phyloP scores from a whole-genome alignment of 2,329 filamentous ascomycete genomes.

The Ophiocordyceps sinensis region DNA sequence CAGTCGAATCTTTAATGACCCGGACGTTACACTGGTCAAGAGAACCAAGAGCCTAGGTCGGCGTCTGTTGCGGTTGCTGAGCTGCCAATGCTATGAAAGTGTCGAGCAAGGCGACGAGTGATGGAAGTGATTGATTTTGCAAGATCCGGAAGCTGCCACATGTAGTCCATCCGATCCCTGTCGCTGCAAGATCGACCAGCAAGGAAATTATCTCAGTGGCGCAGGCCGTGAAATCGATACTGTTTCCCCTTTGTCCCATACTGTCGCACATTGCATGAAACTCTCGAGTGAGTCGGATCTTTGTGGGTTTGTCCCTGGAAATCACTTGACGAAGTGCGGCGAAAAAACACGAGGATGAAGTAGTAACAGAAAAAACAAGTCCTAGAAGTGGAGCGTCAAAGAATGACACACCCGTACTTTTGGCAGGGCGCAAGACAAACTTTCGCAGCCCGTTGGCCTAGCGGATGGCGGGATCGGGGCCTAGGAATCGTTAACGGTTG shows the following conservation, averaged over 20 bases:
- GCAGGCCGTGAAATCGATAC: conserved; percentile 20
- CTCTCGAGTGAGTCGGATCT: conserved; percentile 20
- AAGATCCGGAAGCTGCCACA: conserved; percentile 25
- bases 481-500: conserved; percentile 15
- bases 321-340: conserved; percentile 13
- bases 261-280: conserved; percentile 22
- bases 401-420: conserved; percentile 1
- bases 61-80: conserved; percentile 18
- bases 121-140: conserved; percentile 24
- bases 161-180: conserved; percentile 21
- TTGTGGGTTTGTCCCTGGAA: conserved; percentile 14
- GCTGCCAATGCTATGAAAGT: conserved; percentile 22
- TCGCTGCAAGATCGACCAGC: conserved; percentile 22
- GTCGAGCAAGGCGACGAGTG: conserved; percentile 22
- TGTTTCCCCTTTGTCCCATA: conserved; percentile 18
- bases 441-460: conserved; percentile 4
- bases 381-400: conserved; percentile 10
- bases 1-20: conserved; percentile 18
- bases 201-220: conserved; percentile 16
- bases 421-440: conserved; percentile 3
- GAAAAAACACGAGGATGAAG: conserved; percentile 9
- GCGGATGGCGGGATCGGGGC: conserved; percentile 14
- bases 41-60: conserved; percentile 16
- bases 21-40: conserved; percentile 17
- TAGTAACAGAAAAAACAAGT: conserved; percentile 14